Base-by-base conservation (phyloP, 1,284 basidiomycete genomes). In the Hemileia vastatrix region DNA sequence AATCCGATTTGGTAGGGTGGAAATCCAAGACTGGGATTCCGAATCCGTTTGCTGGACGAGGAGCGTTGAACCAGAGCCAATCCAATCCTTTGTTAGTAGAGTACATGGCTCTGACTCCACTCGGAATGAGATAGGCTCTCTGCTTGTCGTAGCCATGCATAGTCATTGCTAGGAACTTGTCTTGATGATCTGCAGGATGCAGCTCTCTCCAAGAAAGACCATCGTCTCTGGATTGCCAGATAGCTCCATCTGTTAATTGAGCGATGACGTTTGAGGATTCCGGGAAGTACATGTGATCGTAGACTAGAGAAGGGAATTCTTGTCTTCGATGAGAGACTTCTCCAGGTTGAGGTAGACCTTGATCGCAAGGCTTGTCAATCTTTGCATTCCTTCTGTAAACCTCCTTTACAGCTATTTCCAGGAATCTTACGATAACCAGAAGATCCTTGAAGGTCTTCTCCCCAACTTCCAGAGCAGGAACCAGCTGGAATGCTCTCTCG, bases 351-450 rank as follows among this genome's bases (percentile, higher is more conserved):
- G 71, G 68, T 47, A 54, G 19, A n/a, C 61, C 68, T 48, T 72
- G 66, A 6, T 54, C 60, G 64, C 73, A 75, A 33, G 64, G 65
- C 50, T 68, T 68, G 24, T 53, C 57, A 3, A 68, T 65, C 51
- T 67, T 66, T 27, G 70, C 71, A 58, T 75, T 72, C 57, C 66
- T 66, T 43, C 62, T 54, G 9, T 64, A 62, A 31, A 67, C 68
- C 15, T 50, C 64, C 45, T 53, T 71, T 68, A 64, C 73, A 75
- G 24, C 66, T 68, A 61, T 74, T 71, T 31, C 73, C 73, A 1
- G 73, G 70, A 15, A 75, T 68, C 44, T 67, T 67, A 48, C 73
- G 67, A 53, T 73, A 75, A 9, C 73, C 73, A 3, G 70, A 72
- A 5, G 70, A 68, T 24, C 59, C 72, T 36, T 65, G 13, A 56